phyloP scores from a whole-genome alignment of 345 rosid species.

The Lepidium aucheri region DNA sequence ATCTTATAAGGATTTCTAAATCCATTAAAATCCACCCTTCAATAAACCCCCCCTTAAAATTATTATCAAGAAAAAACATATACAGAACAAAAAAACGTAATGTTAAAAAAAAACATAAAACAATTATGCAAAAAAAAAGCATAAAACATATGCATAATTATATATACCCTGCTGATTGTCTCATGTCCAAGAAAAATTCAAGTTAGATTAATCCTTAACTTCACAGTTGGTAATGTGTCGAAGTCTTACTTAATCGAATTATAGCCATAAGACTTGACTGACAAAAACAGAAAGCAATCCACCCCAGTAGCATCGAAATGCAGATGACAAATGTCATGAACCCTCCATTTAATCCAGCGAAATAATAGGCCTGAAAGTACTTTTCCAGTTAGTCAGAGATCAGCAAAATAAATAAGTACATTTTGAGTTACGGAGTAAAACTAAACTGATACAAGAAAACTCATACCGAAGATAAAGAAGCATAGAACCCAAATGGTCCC shows the following conservation, averaged over 20 bases:
- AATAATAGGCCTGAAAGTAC: conserved; percentile 57
- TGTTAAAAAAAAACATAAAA: too few species aligned
- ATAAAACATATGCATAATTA: too few species aligned
- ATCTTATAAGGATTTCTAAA: too few species aligned
- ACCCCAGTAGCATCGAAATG: conserved; percentile 66
- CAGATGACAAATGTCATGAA: conserved; percentile 58
- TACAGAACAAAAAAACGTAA: too few species aligned
- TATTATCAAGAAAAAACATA: too few species aligned
- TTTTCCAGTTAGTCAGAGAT: background rate
- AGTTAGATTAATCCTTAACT: background rate
- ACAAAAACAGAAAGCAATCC: conserved; percentile 57
- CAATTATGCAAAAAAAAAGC: too few species aligned
- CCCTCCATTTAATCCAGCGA: conserved; percentile 83
- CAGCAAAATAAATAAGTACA: conserved; percentile 18
- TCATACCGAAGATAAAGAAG: conserved; percentile 63
- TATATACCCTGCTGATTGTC: too few species aligned
- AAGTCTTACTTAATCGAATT: conserved; percentile 48
- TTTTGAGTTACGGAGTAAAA: background rate
- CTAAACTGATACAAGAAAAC: background rate
- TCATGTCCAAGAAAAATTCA: background rate
- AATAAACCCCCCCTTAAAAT: too few species aligned
- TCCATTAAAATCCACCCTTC: too few species aligned
- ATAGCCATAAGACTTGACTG: conserved; percentile 40
- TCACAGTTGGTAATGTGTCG: background rate
- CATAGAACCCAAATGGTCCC: conserved; percentile 93